Base-by-base conservation (phyloP, 768 basidiomycete species). In the Ephemerocybe angulata region DNA sequence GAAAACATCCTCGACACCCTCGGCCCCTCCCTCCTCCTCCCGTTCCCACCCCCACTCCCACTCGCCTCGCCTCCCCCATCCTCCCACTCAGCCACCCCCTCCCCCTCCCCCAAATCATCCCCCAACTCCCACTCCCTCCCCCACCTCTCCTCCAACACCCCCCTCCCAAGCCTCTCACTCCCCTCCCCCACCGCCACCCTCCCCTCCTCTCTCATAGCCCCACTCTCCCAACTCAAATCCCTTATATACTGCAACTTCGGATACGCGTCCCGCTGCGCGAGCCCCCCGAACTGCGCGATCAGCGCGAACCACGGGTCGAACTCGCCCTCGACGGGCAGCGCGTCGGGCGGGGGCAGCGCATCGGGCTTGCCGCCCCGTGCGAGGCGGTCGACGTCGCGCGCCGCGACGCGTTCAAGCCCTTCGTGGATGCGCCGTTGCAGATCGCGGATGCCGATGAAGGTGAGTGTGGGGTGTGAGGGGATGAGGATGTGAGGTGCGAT, bases 401-500 rank as follows among this genome's bases (percentile, higher is more conserved):
- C 80, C 80, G 13, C 29, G 21, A 73, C 60, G 22, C 49, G 10
- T 19, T 29, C 55, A 1, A 56, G 19, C 4, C 27, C 49, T 27
- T 56, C 55, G 1, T 13, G 12, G 0, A 88, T 68, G 54, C 87
- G 76, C 57, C 79, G 77, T 66, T 87, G 84, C 63, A 89, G 82
- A 60, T 86, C 86, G 19, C 86, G 76, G 54, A 90, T 83, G 10
- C 85, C 88, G 54, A 89, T 89, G 52, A 88, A 75, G 65, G 82
- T 69, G 11, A 90, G 65, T 5, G 71, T 72, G 0, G 81, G 78
- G 62, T 90, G 88, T 1, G 81, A 65, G n/a, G 87, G 85, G 19
- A 90, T 75, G 5, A 90, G 71, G 37, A 87, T 75, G 52, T 90
- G 88, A 3, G 88, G 86, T 13, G 88, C 85, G 62, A 89, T 88